These are phyloP conservation scores for Sarocladium brachiariae DNA, from an alignment of 2,329 filamentous ascomycete species.

Conservation along the genomic window DNA sequence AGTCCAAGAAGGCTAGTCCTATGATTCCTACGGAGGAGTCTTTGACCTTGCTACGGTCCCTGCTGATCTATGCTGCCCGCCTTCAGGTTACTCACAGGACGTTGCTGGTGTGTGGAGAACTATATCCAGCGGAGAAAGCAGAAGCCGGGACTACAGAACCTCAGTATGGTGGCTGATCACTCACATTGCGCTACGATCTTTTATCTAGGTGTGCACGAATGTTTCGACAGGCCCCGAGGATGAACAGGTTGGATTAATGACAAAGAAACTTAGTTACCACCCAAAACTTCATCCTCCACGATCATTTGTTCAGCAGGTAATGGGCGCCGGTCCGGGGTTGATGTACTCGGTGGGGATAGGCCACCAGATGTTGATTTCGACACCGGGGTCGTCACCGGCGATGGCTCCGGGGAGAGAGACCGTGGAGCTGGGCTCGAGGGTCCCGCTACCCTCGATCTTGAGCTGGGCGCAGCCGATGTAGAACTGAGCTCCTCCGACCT, in stretches of 20 bases:
- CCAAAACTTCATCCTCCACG: background rate
- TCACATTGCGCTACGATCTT: background rate
- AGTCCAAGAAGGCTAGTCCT: no score
- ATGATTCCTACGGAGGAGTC: no score
- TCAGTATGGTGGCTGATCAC: background rate
- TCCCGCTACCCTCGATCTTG: slow-evolving; percentile 15
- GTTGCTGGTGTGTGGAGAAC: background rate
- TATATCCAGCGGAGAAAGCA: background rate
- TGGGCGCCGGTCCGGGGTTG: slow-evolving; percentile 18
- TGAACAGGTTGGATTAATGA: background rate
- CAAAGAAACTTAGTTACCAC: background rate
- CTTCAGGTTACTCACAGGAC: no score
- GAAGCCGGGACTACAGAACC: background rate
- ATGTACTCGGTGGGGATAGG: slow-evolving; percentile 21
- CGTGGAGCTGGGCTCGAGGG: slow-evolving; percentile 15
- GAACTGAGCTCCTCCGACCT: slow-evolving; percentile 24
- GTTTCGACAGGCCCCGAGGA: background rate
- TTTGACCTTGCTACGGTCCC: no score
- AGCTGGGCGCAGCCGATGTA: slow-evolving; percentile 21
- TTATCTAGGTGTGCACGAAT: background rate
- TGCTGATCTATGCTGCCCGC: no score
- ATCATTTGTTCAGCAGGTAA: slow-evolving; percentile 1
- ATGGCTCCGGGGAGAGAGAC: slow-evolving; percentile 24
- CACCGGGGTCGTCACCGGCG: slow-evolving; percentile 20
- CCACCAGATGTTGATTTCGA: slow-evolving; percentile 24